A percentile compares a stretch with the other conserved stretches of the same genome.
Evolutionary conservation across 805 yeast species (phyloP).

Genomic region (Yarrowia sp.): DNA sequence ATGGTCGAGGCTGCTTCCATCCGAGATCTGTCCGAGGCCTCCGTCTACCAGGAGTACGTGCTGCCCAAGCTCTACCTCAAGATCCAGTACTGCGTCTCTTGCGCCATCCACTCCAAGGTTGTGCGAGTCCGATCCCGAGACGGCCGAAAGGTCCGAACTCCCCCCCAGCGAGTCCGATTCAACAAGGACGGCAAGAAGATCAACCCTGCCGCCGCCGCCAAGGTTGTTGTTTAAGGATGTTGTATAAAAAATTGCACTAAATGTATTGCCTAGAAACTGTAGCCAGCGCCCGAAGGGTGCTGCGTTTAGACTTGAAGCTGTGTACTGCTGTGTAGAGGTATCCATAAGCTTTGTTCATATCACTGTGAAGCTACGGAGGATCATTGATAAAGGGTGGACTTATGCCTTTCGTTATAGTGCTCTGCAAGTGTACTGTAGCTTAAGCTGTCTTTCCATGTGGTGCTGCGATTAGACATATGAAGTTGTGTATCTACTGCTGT

Average conservation of each 20-base stretch:
- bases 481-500: no score
- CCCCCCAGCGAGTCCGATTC: conserved; percentile 99
- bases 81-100: conserved; percentile 99
- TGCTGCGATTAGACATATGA: no score
- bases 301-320: no score
- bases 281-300: no score
- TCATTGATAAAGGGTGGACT: no score
- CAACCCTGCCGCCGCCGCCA: conserved; percentile 96
- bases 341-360: no score
- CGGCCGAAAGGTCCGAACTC: conserved; percentile 98
- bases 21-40: conserved; percentile 99
- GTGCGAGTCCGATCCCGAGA: conserved; percentile 99
- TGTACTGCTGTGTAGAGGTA: no score
- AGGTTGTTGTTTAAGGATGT: conserved; percentile 60
- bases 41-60: conserved; percentile 98
- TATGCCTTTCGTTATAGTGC: no score
- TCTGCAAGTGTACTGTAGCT: no score
- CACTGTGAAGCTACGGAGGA: no score
- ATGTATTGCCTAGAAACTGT: not conserved
- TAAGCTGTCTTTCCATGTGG: no score
- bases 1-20: conserved; percentile 99
- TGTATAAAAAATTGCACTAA: conserved; percentile 20
- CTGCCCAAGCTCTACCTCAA: conserved; percentile 99
- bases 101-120: conserved; percentile 99
- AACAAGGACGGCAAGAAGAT: conserved; percentile 89